Evolutionary conservation across 1,139 yeast species (phyloP), one percentile per base, ranked within the genome.

Genomic region (Suhomyces terraborum): DNA sequence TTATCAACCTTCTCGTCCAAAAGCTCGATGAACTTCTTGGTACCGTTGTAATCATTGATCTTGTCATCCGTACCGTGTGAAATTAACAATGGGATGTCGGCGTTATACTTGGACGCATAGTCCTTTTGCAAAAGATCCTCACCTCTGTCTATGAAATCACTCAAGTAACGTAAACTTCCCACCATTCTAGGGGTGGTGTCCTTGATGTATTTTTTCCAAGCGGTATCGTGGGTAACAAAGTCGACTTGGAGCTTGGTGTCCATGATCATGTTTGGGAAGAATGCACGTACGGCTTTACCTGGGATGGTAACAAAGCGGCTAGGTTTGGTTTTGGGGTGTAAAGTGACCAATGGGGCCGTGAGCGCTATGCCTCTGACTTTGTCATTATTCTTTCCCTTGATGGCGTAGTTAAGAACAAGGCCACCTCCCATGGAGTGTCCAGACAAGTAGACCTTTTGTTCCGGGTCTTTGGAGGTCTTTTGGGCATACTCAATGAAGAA

Each of bases 371-470:
- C 84, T 36, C 70, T 67, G 38, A 91, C 53, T 20, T 71, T 55
- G 27, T 79, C 76, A 35, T 72, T 69, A 59, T 77, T 60, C 48
- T 69, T 76, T 3, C 97, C 97, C 35, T 67, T 66, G 39, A 84
- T 75, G 12, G 82, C 87, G 60, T 91, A 91, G 62, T 83, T 87
- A 47, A 89, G 69, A 0, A 72, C 69, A 40, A 88, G 82, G 0
- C 87, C 96, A 16, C 97, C 97, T 36, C 98, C 98, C 97, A 93
- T 89, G n/a, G 95, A 87, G 57, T 87, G 95, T 2, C 97, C 96
- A 64, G 79, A 71, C 49, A 93, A 58, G 54, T 73, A 77, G 31
- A 88, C 56, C 49, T 80, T 80, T 35, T 69, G 70, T 7, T 57
- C 41, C 13, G 48, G 42, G 35, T 56, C 53, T 4, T 40, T 36